Evolutionary conservation across 352 stramenopile genomes (phyloP).

Genomic region (Phytophthora colocasiae): DNA sequence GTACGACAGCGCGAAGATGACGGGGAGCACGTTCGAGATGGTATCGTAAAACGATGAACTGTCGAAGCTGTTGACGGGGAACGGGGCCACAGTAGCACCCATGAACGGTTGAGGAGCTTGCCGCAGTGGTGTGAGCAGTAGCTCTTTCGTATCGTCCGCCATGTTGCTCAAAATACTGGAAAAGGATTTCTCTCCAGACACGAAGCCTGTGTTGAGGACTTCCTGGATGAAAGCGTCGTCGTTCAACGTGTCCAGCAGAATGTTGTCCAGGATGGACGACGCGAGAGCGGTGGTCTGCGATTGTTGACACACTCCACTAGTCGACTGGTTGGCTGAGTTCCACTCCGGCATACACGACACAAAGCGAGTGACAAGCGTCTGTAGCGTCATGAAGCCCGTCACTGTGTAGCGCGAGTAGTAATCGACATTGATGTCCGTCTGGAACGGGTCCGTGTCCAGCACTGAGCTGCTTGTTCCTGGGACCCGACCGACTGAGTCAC

Average conservation of each 20-base stretch:
- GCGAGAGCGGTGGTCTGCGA: constrained; percentile 37
- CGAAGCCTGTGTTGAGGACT: constrained; percentile 28
- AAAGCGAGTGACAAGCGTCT: constrained; percentile 71
- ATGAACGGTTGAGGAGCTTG: constrained; percentile 57
- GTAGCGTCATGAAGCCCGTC: constrained; percentile 65
- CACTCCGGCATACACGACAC: constrained; percentile 64
- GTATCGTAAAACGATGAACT: constrained; percentile 67
- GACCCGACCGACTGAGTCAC: constrained; percentile 35
- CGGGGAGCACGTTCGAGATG: constrained; percentile 62
- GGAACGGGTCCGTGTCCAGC: constrained; percentile 39
- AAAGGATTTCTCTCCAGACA: constrained; percentile 23
- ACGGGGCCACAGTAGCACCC: constrained; percentile 39
- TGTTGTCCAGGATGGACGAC: constrained; percentile 34
- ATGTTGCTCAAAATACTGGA: constrained; percentile 31
- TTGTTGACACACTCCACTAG: constrained; percentile 53
- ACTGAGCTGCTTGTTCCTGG: constrained; percentile 45
- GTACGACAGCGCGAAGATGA: constrained; percentile 92
- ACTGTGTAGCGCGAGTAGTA: constrained; percentile 58
- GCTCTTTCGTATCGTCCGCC: constrained; percentile 23
- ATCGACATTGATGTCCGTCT: constrained; percentile 41
- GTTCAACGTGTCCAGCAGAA: constrained; percentile 42
- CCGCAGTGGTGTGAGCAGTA: constrained; percentile 43
- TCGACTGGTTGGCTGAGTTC: constrained; percentile 46
- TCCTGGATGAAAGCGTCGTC: constrained; percentile 55
- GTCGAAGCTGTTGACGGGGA: constrained; percentile 46